phyloP scores from a whole-genome alignment of 345 rosid genomes.

The Noccaea bulbosa region DNA sequence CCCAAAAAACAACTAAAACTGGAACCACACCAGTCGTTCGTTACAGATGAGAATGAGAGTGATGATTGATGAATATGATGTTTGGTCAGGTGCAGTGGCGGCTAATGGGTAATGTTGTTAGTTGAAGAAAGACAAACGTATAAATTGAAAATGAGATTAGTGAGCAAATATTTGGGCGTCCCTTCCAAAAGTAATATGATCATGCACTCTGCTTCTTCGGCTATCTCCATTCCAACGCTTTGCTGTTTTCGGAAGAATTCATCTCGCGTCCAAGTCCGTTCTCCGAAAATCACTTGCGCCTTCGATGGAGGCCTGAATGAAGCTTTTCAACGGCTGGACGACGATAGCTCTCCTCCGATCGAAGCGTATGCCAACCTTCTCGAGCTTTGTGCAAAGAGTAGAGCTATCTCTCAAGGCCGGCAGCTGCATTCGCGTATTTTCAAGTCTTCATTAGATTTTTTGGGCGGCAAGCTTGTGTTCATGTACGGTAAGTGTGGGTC shows the following conservation, averaged over 20 bases:
- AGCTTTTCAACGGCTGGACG: slow-evolving; percentile 46
- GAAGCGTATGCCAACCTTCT: slow-evolving; percentile 52
- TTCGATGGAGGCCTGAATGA: slow-evolving; percentile 43
- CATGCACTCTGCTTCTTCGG: slow-evolving; percentile 34
- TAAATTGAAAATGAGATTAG: neutral
- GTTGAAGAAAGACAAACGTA: neutral
- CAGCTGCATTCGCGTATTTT: slow-evolving; percentile 64
- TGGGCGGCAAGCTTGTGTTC: slow-evolving; percentile 69
- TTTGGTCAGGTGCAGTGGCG: too few relatives aligned
- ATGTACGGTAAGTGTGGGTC: slow-evolving; percentile 75
- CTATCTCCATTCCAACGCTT: slow-evolving; percentile 35
- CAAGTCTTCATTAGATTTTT: slow-evolving; percentile 50
- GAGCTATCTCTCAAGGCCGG: slow-evolving; percentile 50
- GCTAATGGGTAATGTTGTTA: too few relatives aligned
- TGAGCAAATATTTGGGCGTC: neutral
- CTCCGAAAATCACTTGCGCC: slow-evolving; percentile 40
- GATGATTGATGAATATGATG: too few relatives aligned
- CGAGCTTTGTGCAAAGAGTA: slow-evolving; percentile 55
- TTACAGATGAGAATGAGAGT: too few relatives aligned
- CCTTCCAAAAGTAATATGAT: neutral
- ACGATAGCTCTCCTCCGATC: slow-evolving; percentile 29
- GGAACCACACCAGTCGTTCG: too few relatives aligned
- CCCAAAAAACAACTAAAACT: too few relatives aligned
- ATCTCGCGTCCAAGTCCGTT: slow-evolving; percentile 37
- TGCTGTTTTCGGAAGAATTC: slow-evolving; percentile 30